phyloP scores from a whole-genome alignment of 441 rosid species.

The Kokia cookei region DNA sequence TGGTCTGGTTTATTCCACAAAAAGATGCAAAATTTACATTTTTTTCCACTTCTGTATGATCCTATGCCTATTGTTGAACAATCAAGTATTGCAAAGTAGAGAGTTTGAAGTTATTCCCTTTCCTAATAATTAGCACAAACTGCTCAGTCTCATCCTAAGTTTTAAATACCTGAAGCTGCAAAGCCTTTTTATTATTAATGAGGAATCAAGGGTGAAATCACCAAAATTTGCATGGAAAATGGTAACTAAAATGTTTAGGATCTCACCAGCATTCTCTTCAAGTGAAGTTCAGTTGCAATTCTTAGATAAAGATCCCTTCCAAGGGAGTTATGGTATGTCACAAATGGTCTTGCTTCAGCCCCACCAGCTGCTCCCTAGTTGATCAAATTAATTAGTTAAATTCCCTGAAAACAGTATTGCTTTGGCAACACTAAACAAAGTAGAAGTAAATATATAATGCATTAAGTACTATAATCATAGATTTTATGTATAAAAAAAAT shows the following conservation, averaged over 20 bases:
- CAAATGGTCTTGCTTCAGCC: constrained; percentile 97
- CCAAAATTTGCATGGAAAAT: background rate
- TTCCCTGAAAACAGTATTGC: constrained; percentile 6
- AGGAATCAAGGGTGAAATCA: background rate
- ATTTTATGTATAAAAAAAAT: background rate
- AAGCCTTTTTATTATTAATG: background rate
- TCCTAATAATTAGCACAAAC: background rate
- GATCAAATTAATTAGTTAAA: constrained; percentile 33
- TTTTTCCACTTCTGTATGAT: background rate
- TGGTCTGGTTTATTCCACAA: background rate
- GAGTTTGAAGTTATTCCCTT: background rate
- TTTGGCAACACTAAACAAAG: background rate
- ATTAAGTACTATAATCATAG: background rate
- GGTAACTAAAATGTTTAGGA: background rate
- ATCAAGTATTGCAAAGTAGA: background rate
- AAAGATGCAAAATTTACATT: background rate
- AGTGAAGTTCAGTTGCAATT: constrained; percentile 95
- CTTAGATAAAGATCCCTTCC: constrained; percentile 86
- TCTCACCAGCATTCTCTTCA: constrained; percentile 94
- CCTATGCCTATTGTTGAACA: background rate
- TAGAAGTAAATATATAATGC: background rate
- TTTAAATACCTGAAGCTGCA: background rate
- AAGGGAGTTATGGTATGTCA: constrained; percentile 89
- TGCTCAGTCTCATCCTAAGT: background rate
- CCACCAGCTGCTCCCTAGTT: constrained; percentile 98